Evolutionary conservation across 768 basidiomycete species (phyloP), one percentile per base, ranked within the genome.

Genomic region (Boletus sp.): DNA sequence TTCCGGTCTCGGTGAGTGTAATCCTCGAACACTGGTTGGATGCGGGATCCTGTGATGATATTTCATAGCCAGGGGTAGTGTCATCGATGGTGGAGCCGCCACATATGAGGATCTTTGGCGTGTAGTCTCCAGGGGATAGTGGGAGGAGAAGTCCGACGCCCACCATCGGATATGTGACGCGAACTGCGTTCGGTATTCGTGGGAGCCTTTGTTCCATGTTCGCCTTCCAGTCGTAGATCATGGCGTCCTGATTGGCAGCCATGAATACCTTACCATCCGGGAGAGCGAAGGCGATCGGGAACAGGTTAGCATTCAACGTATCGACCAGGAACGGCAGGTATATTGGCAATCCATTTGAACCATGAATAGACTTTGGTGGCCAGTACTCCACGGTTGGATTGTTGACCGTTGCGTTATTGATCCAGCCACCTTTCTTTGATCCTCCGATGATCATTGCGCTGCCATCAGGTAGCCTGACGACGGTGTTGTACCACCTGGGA

Each of bases 381-480:
- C 80, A 94, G 72, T 83, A 94, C 70, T 92, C 89, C 60, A 89
- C 71, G 0, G 89, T 91, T 4, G 90, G 90, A 66, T 92, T 92
- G 74, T 91, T 89, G 56, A 83, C 81, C 4, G 89, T 89, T 28
- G 76, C 80, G 54, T 92, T 92, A 67, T 92, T 92, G 60, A 91
- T 91, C 89, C 90, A 92, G 10, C 90, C 91, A 8, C 90, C 90
- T 67, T 84, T 88, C 62, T 79, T 84, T 8, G 90, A 88, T 15
- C 91, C 91, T 1, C 90, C 90, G 42, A 93, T 79, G 45, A 93
- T 87, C 82, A 91, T 88, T 1, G 82, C 87, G 62, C 89, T 89
- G n/a, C 90, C 90, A 59, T 91, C 90, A 6, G 76, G 70, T 56
- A 92, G 77, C 44, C 89, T 80, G 46, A 90, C 57, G 4, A 82